A percentile compares a stretch with the other conserved stretches of the same genome.
phyloP scores from a whole-genome alignment of 208 protist genomes.

The Wallacemonas rigidus region DNA sequence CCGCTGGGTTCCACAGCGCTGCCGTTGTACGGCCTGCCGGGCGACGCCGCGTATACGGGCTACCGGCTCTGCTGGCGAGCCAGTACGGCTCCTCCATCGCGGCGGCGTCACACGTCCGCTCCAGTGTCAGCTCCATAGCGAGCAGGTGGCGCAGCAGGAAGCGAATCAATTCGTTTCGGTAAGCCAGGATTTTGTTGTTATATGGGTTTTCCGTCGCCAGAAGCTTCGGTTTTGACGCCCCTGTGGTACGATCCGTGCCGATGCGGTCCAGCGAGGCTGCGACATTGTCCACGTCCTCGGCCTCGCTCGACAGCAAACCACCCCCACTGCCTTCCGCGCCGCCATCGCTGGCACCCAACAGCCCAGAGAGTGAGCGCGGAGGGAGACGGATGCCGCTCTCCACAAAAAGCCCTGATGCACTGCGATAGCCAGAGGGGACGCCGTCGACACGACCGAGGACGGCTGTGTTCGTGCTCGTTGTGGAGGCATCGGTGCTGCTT shows the following conservation, averaged over 20 bases:
- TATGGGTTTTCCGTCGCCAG: slow-evolving; percentile 22
- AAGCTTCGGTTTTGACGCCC: background rate
- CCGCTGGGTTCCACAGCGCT: no score
- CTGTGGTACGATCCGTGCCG: background rate
- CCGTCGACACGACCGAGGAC: slow-evolving; percentile 12
- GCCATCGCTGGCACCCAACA: background rate
- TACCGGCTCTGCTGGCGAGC: background rate
- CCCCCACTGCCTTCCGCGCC: background rate
- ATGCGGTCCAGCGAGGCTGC: slow-evolving; percentile 4
- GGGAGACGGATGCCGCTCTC: slow-evolving; percentile 16
- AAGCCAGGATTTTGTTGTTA: slow-evolving; percentile 73
- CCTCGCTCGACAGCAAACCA: slow-evolving; percentile 7
- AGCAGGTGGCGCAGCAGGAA: slow-evolving; percentile 64
- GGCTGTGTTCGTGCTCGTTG: slow-evolving; percentile 3
- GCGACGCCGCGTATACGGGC: background rate
- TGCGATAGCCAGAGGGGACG: slow-evolving; percentile 16
- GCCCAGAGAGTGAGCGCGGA: slow-evolving; percentile 2
- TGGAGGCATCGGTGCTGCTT: slow-evolving; percentile 27
- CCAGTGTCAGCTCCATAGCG: slow-evolving; percentile 66
- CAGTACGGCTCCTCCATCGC: slow-evolving; percentile 2
- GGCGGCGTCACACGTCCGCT: slow-evolving; percentile 23
- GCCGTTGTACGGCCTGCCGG: no score
- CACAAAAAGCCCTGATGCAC: slow-evolving; percentile 9
- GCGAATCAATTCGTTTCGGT: slow-evolving; percentile 67
- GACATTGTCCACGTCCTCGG: background rate